Percentiles rank a stretch among this genome's conserved stretches.
Conservation (phyloP, 176 grass and related monocot genomes). For the Oryza nivara region DNA sequence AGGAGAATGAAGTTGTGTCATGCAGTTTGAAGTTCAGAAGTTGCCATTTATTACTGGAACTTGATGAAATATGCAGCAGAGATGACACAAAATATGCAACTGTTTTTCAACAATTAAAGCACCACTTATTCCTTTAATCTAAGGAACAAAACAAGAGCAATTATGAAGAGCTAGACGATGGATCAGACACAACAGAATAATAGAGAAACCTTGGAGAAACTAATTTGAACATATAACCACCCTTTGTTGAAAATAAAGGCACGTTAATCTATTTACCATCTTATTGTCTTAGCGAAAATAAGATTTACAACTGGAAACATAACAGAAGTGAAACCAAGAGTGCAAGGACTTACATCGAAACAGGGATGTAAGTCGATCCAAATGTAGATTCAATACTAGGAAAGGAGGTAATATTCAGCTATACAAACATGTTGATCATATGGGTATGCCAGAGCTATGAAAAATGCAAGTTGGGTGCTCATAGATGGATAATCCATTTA, state of each 20-base stretch:
- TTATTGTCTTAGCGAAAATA: neutral
- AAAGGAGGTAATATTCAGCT: neutral
- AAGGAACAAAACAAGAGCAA: conserved; percentile 17
- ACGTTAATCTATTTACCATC: neutral
- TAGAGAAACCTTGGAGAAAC: conserved; percentile 2
- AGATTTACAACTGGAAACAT: conserved; percentile 5
- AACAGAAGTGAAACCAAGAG: conserved; percentile 16
- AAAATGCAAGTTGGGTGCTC: neutral
- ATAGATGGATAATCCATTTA: neutral
- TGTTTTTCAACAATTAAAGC: conserved; percentile 27
- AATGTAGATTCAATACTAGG: neutral
- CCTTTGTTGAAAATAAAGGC: neutral
- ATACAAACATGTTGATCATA: neutral
- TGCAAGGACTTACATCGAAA: neutral
- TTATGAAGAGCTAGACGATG: neutral
- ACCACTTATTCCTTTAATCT: neutral
- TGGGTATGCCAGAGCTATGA: conserved; percentile 9
- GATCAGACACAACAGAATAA: conserved; percentile 25
- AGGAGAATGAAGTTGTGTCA: neutral
- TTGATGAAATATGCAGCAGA: neutral
- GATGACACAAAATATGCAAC: conserved; percentile 12
- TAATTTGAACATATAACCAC: neutral
- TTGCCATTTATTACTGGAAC: conserved; percentile 1
- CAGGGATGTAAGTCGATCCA: conserved; percentile 7
- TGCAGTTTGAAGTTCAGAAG: conserved; percentile 4